Evolutionary conservation across 2,329 filamentous ascomycete genomes (phyloP), one percentile per base, ranked within the genome.

Genomic region (Aspergillus sp.): DNA sequence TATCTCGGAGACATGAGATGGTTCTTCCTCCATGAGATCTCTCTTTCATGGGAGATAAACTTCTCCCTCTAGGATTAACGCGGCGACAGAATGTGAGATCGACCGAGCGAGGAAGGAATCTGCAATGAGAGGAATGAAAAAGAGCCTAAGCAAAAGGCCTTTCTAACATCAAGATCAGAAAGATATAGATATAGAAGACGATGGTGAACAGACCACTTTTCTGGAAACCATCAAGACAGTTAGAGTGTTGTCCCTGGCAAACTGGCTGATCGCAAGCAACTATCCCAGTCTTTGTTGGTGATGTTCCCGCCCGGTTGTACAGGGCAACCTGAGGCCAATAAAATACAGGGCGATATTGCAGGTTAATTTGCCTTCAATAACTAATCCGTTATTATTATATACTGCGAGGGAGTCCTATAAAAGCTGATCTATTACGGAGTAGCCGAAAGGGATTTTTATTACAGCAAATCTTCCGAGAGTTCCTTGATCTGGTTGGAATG

Each of bases 271-370:
- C 19, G 19, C 19, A 19, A 19, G 19, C 19, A 13, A 36, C 27
- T 7, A 13, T 26, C 34, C 11, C 8, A 8, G 34, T 38, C n/a
- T 28, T 46, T 47, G 39, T 44, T 51, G 46, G 30, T 39, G 44
- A 19, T 42, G 35, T 39, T 38, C 40, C 40, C 50, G 40, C 37
- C 42, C 37, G 36, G 49, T 52, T 43, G 47, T 47, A 38, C 47
- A 43, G 47, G 51, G 51, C 51, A 54, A 54, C 51, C 44, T 35
- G 19, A 9, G 12, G 27, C 19, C 32, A 37, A 27, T 41, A 27
- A 40, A 29, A 39, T 4, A 19, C 19, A 19, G 19, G 19, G 19
- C 19, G 19, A 4, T 19, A 19, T 19, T 19, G 19, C 19, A 19
- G 19, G 19, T 19, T 19, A 19, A 19, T 36, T 29, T 36, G 33